Conservation (phyloP, 257 asterid species). For the Verbascum thapsus region DNA sequence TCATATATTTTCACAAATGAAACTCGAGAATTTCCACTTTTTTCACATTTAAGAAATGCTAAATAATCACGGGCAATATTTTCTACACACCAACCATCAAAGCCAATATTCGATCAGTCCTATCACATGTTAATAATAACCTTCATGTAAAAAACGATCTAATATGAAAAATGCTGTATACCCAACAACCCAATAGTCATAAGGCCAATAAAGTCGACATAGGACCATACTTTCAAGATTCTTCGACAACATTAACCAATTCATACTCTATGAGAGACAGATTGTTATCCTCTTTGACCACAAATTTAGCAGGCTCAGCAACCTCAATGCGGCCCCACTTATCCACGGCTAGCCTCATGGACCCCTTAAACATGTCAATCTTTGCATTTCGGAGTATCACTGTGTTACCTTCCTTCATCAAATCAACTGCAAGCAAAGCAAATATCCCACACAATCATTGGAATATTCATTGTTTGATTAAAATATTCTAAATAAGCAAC, state of each 20-base stretch:
- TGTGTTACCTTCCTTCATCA: conserved; percentile 73
- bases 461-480: background rate
- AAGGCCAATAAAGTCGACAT: conserved; percentile 23
- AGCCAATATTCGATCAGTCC: conserved; percentile 49
- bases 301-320: conserved; percentile 63
- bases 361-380: conserved; percentile 85
- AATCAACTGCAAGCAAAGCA: conserved; percentile 53
- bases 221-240: conserved; percentile 34
- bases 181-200: conserved; percentile 41
- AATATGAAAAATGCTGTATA: conserved; percentile 30
- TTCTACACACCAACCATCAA: conserved; percentile 45
- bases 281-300: conserved; percentile 72
- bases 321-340: conserved; percentile 83
- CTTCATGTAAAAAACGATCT: conserved; percentile 32
- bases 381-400: conserved; percentile 73
- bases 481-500: conserved; percentile 1
- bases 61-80: conserved; percentile 29
- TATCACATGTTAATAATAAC: conserved; percentile 42
- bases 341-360: conserved; percentile 91
- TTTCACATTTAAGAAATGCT: conserved; percentile 30
- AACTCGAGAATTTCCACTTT: conserved; percentile 19
- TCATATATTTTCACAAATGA: conserved; percentile 6
- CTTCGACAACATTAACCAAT: conserved; percentile 64
- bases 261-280: conserved; percentile 80
- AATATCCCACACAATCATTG: background rate